Base-by-base conservation (phyloP, 306 rosid species). In the Fragaria iinumae region DNA sequence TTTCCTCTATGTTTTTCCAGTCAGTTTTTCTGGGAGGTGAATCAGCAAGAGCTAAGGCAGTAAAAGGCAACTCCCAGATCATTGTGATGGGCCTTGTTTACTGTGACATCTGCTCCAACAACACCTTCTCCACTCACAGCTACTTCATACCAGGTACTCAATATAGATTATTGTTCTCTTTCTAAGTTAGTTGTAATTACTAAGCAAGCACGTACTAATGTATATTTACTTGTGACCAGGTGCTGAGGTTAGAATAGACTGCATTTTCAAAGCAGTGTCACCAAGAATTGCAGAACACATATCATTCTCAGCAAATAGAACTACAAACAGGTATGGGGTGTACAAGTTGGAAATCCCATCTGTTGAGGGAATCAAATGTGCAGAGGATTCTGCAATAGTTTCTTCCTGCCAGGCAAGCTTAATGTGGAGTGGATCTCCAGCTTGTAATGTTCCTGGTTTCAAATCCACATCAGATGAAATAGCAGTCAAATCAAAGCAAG, bases 21-120 rank as follows among this genome's bases (percentile, higher is more conserved):
- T 76, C 34, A 21, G 6, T 86, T 45, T 77, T 78, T 69, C 64
- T 84, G 84, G 85, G 79, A 89, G 84, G 76, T 83, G 89, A 88
- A 73, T 83, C 92, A 52, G 86, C 89, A 81, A 86, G 50, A 77
- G 73, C 71, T 8, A 71, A 39, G 52, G 72, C 59, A 36, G 20
- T 44, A 44, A 82, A 59, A 38, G 71, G 49, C 52, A 85, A 77
- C 81, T 85, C 97, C 41, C 93, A 92, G 73, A 94, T 94, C 74
- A 84, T 92, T 76, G 97, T 94, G 0, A 94, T 92, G 98, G 98
- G 98, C 47, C 89, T 92, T 80, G 98, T 94, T 79, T 94, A 91
- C 47, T 94, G 98, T 76, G 98, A 92, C 81, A 91, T 73, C 83
- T 94, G 98, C 93, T 90, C 89, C 87, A 94, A 89, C 88, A 92